Evolutionary conservation across 352 stramenopile genomes (phyloP), one percentile per base, ranked within the genome.

Genomic region (Phytopythium montanum): DNA sequence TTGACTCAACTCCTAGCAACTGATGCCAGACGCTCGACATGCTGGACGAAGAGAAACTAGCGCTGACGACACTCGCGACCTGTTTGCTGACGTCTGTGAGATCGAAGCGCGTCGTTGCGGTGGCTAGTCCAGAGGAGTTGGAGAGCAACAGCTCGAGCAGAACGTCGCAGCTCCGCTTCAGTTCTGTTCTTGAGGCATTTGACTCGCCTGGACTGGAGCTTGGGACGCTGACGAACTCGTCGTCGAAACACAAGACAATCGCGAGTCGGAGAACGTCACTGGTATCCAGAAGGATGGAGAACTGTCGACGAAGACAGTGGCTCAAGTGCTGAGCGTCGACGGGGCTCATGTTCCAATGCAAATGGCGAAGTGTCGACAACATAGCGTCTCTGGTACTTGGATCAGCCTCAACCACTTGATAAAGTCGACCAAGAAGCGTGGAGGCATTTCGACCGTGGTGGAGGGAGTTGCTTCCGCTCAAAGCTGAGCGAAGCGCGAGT

Each of bases 21-120:
- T 26, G 72, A 26, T 64, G 73, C 81, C 81, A 92, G 2, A 88
- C 72, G 18, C 45, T 75, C 23, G 67, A 70, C 2, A 64, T 57
- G 14, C 52, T 62, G 1, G 64, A 75, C 29, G 70, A 71, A 14
- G 62, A 28, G 6, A 19, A 21, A 2, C 16, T 55, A 19, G 9
- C 12, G 9, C 8, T 10, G 6, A 42, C 12, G 19, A 31, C 13
- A 13, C 29, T 36, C 8, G 55, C 33, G 0, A 89, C 38, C n/a
- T 70, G 57, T 0, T 41, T 26, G 44, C 75, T 89, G 14, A 82
- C 21, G 18, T 25, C 42, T 33, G 14, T n/a, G 14, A 70, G 14
- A 56, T 71, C 50, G 54, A 88, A 84, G 2, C 16, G 14, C 33
- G 71, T 76, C 14, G 86, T 50, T 36, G 73, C 29, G 0, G 63